Base-by-base conservation (phyloP, 2,329 filamentous ascomycete genomes). In the Elsinoe fawcettii region DNA sequence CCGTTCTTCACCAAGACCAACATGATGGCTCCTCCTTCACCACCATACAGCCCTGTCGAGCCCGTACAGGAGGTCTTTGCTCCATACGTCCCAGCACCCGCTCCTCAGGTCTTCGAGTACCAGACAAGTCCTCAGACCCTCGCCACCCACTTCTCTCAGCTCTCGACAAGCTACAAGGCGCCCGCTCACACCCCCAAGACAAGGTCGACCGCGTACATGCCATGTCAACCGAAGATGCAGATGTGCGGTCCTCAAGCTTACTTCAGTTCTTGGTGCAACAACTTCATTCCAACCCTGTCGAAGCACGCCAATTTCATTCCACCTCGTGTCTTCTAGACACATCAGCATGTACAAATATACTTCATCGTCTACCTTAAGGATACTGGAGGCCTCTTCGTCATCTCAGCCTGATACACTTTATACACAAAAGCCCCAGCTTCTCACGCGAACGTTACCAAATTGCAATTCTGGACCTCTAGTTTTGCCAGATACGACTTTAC, bases 1-100 rank as follows among this genome's bases (percentile, higher is more conserved):
- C 77, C 85, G 30, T 77, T 78, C 62, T 90, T 96, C 71, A 95
- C 86, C 22, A 73, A 63, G 46, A 57, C 56, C 22, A 61, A 67
- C 69, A 14, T 69, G 7, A 41, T 46, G 5, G 46, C 58, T 30
- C 51, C 54, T 23, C 55, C 58, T 32, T 58, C 60, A 14, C 60
- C 60, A 22, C 36, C 60, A 23, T 61, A 61, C 58, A 60, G 27
- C 36, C 56, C 60, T 16, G 60, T 58, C 20, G 58, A 59, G 25
- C 58, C 60, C 12, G 51, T 56, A 23, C 58, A 61, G 11, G 39
- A 44, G 16, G 51, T 54, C 14, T 61, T 57, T 39, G 22, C 53
- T n/a, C 32, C 43, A 16, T 55, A 58, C 22, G 49, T 58, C 16
- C 47, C 58, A 25, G 60, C 55, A 27, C 51, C 39, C 4, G 36